A percentile compares a stretch with the other conserved stretches of the same genome.
These are phyloP conservation scores for Colletotrichum spinosum DNA, from an alignment of 2,329 filamentous ascomycete genomes.

Conservation along the genomic window DNA sequence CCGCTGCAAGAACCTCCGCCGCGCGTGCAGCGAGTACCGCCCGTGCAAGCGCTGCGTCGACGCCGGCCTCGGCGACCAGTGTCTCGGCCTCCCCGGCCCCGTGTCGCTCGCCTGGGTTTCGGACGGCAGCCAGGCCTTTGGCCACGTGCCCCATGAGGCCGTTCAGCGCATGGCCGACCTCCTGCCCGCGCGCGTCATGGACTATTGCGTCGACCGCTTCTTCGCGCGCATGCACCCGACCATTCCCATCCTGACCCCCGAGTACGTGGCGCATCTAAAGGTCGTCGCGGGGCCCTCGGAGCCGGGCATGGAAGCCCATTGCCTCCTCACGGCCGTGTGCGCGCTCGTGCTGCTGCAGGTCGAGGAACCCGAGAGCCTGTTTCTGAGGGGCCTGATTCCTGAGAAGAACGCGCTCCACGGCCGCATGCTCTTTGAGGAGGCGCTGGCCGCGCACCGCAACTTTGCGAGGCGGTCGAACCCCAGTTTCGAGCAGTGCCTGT, in stretches of 20 bases:
- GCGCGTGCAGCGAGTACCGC: conserved; percentile 57
- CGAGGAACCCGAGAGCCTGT: conserved; percentile 49
- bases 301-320: conserved; percentile 48
- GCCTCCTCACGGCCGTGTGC: conserved; percentile 52
- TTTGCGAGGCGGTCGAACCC: conserved; percentile 49
- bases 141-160: conserved; percentile 40
- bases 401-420: conserved; percentile 53
- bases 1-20: conserved; percentile 55
- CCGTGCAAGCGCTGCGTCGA: conserved; percentile 57
- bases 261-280: conserved; percentile 49
- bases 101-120: conserved; percentile 38
- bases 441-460: conserved; percentile 48
- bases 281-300: conserved; percentile 40
- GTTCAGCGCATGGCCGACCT: conserved; percentile 48
- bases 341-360: conserved; percentile 56
- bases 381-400: conserved; percentile 47
- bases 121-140: conserved; percentile 39
- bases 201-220: conserved; percentile 54
- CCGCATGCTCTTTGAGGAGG: conserved; percentile 51
- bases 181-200: conserved; percentile 48
- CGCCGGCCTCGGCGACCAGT: conserved; percentile 55
- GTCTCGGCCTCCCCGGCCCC: conserved; percentile 41
- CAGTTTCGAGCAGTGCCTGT: conserved; percentile 52
- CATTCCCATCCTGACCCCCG: conserved; percentile 55
- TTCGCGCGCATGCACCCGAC: conserved; percentile 54